These are phyloP conservation scores for Excoecaria agallocha DNA, from an alignment of 345 rosid genomes.

Conservation along the genomic window DNA sequence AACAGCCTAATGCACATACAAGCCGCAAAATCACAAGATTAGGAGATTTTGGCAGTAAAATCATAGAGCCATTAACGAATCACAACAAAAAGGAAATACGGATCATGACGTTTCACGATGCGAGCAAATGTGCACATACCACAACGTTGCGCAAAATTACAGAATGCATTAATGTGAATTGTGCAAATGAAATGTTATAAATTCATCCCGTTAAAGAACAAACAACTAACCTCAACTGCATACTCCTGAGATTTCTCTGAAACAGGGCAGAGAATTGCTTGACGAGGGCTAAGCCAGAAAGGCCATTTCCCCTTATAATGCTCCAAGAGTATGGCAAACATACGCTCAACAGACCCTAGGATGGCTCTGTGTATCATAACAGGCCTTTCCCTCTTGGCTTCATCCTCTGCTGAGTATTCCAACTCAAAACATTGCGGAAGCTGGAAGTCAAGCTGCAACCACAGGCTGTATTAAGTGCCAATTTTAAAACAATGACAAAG, in stretches of 20 bases:
- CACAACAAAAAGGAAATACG: not conserved
- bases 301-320: constrained; percentile 99
- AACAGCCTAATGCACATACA: not conserved
- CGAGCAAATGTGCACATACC: not conserved
- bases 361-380: constrained; percentile 96
- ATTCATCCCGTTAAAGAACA: constrained; percentile 3
- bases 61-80: not conserved
- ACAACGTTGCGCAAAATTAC: not conserved
- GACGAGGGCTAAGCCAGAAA: constrained; percentile 98
- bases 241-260: constrained; percentile 79
- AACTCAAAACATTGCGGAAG: constrained; percentile 77
- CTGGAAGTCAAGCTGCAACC: constrained; percentile 88
- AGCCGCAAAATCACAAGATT: not conserved
- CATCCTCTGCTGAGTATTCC: constrained; percentile 88
- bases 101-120: not conserved
- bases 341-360: constrained; percentile 94
- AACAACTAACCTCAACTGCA: constrained; percentile 56
- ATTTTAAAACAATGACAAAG: constrained; percentile 13
- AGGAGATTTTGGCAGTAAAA: not conserved
- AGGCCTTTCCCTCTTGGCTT: constrained; percentile 73
- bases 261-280: constrained; percentile 94
- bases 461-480: constrained; percentile 20
- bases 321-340: constrained; percentile 88
- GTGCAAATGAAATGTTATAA: not conserved
- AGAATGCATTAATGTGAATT: not conserved